A percentile compares a stretch with the other conserved stretches of the same genome.
phyloP scores from a whole-genome alignment of 371 early-diverging fungal species.

The Umbelopsis sp. region DNA sequence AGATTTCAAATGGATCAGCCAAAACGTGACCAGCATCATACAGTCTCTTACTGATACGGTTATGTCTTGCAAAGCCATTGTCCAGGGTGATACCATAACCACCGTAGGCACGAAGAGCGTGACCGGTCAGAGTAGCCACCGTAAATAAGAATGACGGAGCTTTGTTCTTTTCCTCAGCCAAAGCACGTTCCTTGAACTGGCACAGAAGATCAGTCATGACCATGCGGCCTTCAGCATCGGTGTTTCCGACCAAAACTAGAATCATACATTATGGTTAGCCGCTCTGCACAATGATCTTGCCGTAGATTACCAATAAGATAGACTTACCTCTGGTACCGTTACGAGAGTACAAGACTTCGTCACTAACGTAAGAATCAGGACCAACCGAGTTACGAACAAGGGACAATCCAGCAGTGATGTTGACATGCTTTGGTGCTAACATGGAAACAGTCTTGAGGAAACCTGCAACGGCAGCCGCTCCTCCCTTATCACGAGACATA shows the following conservation, averaged over 20 bases:
- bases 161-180: constrained; percentile 55
- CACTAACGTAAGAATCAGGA: constrained; percentile 79
- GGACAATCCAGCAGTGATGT: constrained; percentile 74
- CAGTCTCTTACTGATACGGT: constrained; percentile 64
- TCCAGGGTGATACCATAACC: constrained; percentile 78
- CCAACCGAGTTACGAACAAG: constrained; percentile 86
- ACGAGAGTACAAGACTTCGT: constrained; percentile 81
- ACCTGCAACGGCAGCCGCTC: constrained; percentile 87
- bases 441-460: constrained; percentile 74
- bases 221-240: constrained; percentile 93
- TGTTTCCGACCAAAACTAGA: constrained; percentile 79
- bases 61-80: constrained; percentile 81
- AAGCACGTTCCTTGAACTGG: constrained; percentile 74
- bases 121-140: constrained; percentile 89
- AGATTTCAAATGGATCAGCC: constrained; percentile 86
- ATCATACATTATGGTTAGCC: not conserved
- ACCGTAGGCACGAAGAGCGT: constrained; percentile 81
- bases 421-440: constrained; percentile 67
- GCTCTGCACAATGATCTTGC: constrained; percentile 10
- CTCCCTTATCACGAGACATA: constrained; percentile 92
- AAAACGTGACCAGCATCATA: constrained; percentile 69
- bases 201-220: constrained; percentile 86
- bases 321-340: constrained; percentile 72
- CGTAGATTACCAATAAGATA: not conserved
- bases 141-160: constrained; percentile 70